Base-by-base conservation (phyloP, 805 yeast species). In the Wickerhamomyces canadensis region DNA sequence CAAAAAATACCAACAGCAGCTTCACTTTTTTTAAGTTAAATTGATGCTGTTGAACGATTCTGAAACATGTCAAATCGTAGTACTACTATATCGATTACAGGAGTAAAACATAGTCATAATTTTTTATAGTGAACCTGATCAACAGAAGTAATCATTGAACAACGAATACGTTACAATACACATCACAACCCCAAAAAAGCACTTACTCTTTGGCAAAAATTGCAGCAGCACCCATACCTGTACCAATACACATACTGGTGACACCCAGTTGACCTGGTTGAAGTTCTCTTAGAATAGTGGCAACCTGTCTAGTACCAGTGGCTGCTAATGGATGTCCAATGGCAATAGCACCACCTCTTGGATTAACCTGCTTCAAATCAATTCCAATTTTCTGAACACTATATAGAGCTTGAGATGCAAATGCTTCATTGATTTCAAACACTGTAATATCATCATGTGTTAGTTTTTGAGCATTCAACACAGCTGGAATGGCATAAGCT, bases 211-310 rank as follows among this genome's bases (percentile, higher is more conserved):
- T 82, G 31, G 86, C 72, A 51, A 91, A 73, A 31, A 89, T 69
- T 12, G 91, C 83, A 33, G 98, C 98, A 24, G 97, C 96, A 48
- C 98, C 98, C 95, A 89, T 91, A 52, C 98, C 98, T 25, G 97
- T 87, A 54, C 98, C 98, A 48, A 91, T 80, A 69, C 98, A 91
- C 98, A 91, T 91, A 46, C 95, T 83, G 11, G 94, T 84, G 36
- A 91, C 80, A 48, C 98, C 98, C 47, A 88, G 65, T 67, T 88
- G 79, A 43, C 91, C 94, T 19, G 74, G 59, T 60, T 80, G 65
- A 54, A 89, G 72, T 67, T 87, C 91, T 52, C 89, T 74, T 58
- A 91, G 63, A 43, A 91, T 63, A 5, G 98, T 91, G 31, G 97
- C 89, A 36, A 86, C 73, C 67, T 89, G 96, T 62, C 98, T 80